These are phyloP conservation scores for Sporothrix curviconia DNA, from an alignment of 2,329 filamentous ascomycete genomes.

Conservation along the genomic window DNA sequence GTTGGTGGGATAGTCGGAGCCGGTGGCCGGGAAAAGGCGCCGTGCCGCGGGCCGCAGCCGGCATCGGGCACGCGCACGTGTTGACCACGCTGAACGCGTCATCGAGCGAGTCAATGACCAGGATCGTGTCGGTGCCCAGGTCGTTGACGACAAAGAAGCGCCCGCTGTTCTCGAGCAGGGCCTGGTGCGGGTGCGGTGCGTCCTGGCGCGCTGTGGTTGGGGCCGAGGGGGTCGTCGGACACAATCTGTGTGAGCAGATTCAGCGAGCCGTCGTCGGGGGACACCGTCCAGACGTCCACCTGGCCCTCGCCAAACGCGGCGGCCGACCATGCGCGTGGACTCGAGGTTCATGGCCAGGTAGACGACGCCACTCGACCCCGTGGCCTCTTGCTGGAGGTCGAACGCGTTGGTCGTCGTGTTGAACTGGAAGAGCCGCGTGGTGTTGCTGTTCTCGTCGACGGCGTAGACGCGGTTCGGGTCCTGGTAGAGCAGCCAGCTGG, in stretches of 20 bases:
- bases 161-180: slow-evolving; percentile 41
- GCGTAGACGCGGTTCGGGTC: slow-evolving; percentile 37
- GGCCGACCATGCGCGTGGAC: slow-evolving; percentile 38
- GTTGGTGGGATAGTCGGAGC: slow-evolving; percentile 32
- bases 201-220: slow-evolving; percentile 29
- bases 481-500: slow-evolving; percentile 42
- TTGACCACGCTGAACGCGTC: slow-evolving; percentile 34
- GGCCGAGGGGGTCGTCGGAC: slow-evolving; percentile 30
- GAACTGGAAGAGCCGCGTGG: slow-evolving; percentile 35
- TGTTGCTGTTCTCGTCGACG: slow-evolving; percentile 40
- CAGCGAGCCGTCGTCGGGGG: slow-evolving; percentile 27
- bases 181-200: slow-evolving; percentile 40
- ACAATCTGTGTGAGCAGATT: slow-evolving; percentile 34
- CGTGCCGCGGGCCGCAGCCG: slow-evolving; percentile 45
- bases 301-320: slow-evolving; percentile 35
- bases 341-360: slow-evolving; percentile 41
- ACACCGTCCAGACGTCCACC: slow-evolving; percentile 41
- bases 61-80: slow-evolving; percentile 28
- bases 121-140: slow-evolving; percentile 42
- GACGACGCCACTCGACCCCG: slow-evolving; percentile 39
- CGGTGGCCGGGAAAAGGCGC: slow-evolving; percentile 35
- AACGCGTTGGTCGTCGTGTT: slow-evolving; percentile 29
- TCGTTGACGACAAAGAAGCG: slow-evolving; percentile 44
- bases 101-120: slow-evolving; percentile 38
- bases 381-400: slow-evolving; percentile 24